Conservation (phyloP, 129 eudicot genomes). For the Rutidosis leptorrhynchoides region DNA sequence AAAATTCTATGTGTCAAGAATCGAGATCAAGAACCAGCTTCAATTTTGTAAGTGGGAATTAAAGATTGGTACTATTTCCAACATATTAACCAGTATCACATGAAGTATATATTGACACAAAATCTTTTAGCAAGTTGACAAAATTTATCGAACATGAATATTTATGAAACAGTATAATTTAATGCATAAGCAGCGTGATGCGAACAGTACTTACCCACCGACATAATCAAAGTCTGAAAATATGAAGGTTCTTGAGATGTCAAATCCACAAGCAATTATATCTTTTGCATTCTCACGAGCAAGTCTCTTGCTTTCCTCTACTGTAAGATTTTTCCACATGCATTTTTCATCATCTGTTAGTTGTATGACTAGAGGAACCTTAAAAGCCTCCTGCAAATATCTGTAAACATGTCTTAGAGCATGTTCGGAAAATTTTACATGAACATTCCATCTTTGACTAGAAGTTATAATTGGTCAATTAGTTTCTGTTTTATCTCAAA, state of each 20-base stretch:
- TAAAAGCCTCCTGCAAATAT: constrained; percentile 94
- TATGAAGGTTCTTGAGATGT: constrained; percentile 79
- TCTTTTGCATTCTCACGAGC: constrained; percentile 98
- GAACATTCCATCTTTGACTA: not conserved
- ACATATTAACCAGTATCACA: too few relatives aligned
- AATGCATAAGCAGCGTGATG: not conserved
- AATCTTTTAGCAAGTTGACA: too few relatives aligned
- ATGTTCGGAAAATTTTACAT: not conserved
- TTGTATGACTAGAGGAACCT: constrained; percentile 92
- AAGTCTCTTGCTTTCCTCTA: constrained; percentile 89
- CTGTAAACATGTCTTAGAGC: constrained; percentile 38
- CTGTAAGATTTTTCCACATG: constrained; percentile 87
- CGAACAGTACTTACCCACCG: constrained; percentile 67
- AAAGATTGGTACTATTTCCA: too few relatives aligned
- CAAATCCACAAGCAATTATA: constrained; percentile 96
- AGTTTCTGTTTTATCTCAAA: not conserved
- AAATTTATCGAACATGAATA: not conserved
- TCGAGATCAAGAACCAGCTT: too few relatives aligned
- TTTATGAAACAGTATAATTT: too few relatives aligned
- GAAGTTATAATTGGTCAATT: not conserved
- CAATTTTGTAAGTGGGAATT: too few relatives aligned
- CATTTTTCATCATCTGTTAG: constrained; percentile 97
- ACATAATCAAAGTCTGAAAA: constrained; percentile 86
- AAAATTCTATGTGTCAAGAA: too few relatives aligned
- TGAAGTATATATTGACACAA: too few relatives aligned